These are phyloP conservation scores for Aphanomyces euteiches DNA, from an alignment of 352 stramenopile genomes.

Conservation along the genomic window DNA sequence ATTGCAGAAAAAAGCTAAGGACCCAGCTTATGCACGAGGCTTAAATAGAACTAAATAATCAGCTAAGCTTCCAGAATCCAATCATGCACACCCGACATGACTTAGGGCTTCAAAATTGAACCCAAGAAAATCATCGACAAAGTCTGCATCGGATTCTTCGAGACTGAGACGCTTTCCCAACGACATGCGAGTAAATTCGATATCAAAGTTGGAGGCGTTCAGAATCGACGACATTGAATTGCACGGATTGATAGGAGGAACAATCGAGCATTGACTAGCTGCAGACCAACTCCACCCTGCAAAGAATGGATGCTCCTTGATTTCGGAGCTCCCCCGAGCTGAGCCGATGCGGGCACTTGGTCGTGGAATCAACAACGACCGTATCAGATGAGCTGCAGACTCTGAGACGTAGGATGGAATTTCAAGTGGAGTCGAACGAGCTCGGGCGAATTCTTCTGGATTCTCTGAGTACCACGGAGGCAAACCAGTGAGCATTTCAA, in stretches of 20 bases:
- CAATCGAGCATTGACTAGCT: constrained; percentile 52
- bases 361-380: constrained; percentile 46
- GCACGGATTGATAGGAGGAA: constrained; percentile 67
- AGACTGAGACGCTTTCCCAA: constrained; percentile 44
- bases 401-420: constrained; percentile 53
- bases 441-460: constrained; percentile 42
- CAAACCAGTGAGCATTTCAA: constrained; percentile 72
- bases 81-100: neutral
- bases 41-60: constrained; percentile 16
- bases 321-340: constrained; percentile 42
- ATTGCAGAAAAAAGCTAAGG: too few species aligned
- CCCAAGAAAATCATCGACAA: constrained; percentile 70
- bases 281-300: constrained; percentile 60
- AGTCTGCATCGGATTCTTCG: constrained; percentile 27
- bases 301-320: constrained; percentile 68
- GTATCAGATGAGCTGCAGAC: constrained; percentile 50
- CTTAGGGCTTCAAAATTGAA: constrained; percentile 81
- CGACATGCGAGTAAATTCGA: constrained; percentile 75
- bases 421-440: constrained; percentile 47
- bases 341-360: constrained; percentile 54
- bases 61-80: neutral
- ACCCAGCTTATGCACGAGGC: neutral
- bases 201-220: constrained; percentile 79
- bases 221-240: constrained; percentile 41
- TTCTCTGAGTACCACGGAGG: constrained; percentile 76